Evolutionary conservation across 805 yeast species (phyloP).

Genomic region (Martiniozyma abietophila): DNA sequence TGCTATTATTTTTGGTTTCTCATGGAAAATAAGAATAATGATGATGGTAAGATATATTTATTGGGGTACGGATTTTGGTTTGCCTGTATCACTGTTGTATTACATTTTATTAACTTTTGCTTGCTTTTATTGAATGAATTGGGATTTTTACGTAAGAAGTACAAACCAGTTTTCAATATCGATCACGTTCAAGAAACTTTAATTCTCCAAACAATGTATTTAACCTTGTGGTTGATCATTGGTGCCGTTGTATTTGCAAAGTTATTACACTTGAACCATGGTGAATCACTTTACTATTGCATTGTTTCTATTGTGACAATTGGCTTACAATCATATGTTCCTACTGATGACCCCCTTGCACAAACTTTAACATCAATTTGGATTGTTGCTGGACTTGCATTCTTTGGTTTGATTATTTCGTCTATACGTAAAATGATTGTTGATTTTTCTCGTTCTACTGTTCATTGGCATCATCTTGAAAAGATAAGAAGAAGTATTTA

Average conservation of each 20-base stretch:
- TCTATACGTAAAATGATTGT: conserved; percentile 59
- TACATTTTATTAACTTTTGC: conserved; percentile 51
- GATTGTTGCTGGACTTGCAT: conserved; percentile 60
- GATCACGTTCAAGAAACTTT: conserved; percentile 59
- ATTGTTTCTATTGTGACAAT: conserved; percentile 67
- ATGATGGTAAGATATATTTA: conserved; percentile 12
- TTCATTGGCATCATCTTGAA: conserved; percentile 60
- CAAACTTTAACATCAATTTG: conserved; percentile 53
- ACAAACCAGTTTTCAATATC: conserved; percentile 64
- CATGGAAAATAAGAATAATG: conserved; percentile 12
- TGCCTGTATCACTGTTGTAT: conserved; percentile 54
- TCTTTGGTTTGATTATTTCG: conserved; percentile 65
- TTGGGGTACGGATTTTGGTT: conserved; percentile 70
- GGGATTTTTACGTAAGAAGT: conserved; percentile 51
- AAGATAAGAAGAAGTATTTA: conserved; percentile 31
- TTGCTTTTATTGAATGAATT: conserved; percentile 47
- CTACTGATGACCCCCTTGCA: conserved; percentile 37
- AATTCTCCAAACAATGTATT: conserved; percentile 58
- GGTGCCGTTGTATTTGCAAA: conserved; percentile 55
- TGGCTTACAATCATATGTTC: conserved; percentile 71
- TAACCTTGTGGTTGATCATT: conserved; percentile 61
- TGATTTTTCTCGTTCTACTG: conserved; percentile 51
- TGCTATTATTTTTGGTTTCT: conserved; percentile 22
- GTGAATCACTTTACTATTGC: conserved; percentile 64
- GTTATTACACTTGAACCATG: conserved; percentile 41